These are phyloP conservation scores for Kurtzmaniella fragi DNA, from an alignment of 805 yeast species.

Conservation along the genomic window DNA sequence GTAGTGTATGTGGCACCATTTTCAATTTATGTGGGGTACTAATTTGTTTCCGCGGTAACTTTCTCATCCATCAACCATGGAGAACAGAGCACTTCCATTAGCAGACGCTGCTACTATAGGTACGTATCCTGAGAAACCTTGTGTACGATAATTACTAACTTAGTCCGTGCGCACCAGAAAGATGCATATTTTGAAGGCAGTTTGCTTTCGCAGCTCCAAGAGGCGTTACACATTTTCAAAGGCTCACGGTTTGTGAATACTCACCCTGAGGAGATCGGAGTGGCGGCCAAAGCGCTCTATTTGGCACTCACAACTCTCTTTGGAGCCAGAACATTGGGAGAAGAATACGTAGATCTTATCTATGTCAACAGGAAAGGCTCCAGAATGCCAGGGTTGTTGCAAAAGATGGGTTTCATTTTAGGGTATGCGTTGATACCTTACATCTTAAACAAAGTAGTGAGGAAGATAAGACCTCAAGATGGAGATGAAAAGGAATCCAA, in stretches of 20 bases:
- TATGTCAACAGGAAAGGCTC: conserved; percentile 55
- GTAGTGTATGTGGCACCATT: too few relatives aligned
- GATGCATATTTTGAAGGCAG: conserved; percentile 67
- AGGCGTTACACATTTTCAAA: conserved; percentile 48
- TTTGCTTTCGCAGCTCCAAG: conserved; percentile 50
- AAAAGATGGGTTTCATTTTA: conserved; percentile 54
- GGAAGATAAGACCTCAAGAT: conserved; percentile 12
- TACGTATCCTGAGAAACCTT: conserved; percentile 25
- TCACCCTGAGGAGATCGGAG: conserved; percentile 57
- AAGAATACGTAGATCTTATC: conserved; percentile 82
- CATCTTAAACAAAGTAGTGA: conserved; percentile 28
- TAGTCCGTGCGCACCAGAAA: conserved; percentile 85
- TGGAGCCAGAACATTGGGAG: conserved; percentile 85
- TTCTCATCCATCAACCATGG: neutral
- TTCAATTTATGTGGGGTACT: neutral
- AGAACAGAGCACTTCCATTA: conserved; percentile 41
- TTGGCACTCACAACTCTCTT: conserved; percentile 68
- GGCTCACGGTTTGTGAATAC: conserved; percentile 64
- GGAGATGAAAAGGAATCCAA: conserved; percentile 3
- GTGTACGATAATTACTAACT: neutral
- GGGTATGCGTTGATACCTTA: conserved; percentile 65
- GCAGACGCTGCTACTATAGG: conserved; percentile 88
- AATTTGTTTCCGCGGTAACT: neutral
- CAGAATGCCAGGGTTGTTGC: conserved; percentile 38
- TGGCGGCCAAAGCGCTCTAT: conserved; percentile 56